Conservation (phyloP, 257 asterid genomes). For the Ocimum tenuiflorum region DNA sequence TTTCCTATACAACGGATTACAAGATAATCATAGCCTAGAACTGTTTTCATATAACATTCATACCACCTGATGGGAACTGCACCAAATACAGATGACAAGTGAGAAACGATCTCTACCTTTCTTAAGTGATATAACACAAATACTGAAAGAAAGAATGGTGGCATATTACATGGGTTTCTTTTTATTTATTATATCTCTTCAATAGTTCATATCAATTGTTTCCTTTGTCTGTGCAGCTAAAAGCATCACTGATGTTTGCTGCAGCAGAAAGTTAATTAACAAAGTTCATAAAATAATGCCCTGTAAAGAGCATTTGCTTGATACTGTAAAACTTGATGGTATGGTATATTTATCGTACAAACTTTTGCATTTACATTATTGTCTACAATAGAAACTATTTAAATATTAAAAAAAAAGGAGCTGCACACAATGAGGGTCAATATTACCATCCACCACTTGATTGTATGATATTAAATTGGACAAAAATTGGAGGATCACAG, state of each 20-base stretch:
- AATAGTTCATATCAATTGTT: not conserved
- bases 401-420: not conserved
- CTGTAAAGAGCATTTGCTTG: no score
- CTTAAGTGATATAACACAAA: not conserved
- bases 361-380: no score
- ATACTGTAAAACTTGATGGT: no score
- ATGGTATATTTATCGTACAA: no score
- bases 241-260: not conserved
- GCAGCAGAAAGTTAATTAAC: no score
- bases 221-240: not conserved
- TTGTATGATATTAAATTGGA: not conserved
- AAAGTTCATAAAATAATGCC: no score
- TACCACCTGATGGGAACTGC: slow-evolving; percentile 4
- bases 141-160: not conserved
- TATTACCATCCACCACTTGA: not conserved
- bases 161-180: no score
- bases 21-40: slow-evolving; percentile 16
- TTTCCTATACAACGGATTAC: slow-evolving; percentile 4
- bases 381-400: no score
- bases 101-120: not conserved
- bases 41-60: not conserved
- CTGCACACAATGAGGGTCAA: not conserved
- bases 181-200: slow-evolving; percentile 2
- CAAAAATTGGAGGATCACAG: not conserved
- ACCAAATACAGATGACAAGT: slow-evolving; percentile 2